A percentile compares a stretch with the other conserved stretches of the same genome.
Evolutionary conservation across 345 rosid genomes (phyloP).

Genomic region (Melastoma malabathricum): DNA sequence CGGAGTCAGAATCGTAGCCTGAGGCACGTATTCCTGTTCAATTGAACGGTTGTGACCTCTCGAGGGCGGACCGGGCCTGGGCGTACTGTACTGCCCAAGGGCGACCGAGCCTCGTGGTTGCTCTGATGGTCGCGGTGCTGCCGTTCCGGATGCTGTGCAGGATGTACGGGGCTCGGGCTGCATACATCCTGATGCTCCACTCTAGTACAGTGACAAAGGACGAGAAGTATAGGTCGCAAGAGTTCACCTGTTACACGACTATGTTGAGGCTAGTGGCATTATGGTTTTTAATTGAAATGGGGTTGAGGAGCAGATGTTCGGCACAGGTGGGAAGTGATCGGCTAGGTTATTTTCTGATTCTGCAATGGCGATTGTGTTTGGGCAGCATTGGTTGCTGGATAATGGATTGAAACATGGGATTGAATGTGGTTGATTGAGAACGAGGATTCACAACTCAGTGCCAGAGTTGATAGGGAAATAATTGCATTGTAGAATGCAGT

Average conservation of each 20-base stretch:
- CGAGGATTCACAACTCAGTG: too few species aligned
- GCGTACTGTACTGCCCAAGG: slow-evolving; percentile 73
- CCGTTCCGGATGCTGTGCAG: slow-evolving; percentile 91
- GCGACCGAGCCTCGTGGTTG: slow-evolving; percentile 63
- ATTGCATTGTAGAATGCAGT: too few species aligned
- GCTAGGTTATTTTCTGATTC: too few species aligned
- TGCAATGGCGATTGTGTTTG: too few species aligned
- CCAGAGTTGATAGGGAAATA: too few species aligned
- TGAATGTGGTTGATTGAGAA: too few species aligned
- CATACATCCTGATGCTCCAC: slow-evolving; percentile 92
- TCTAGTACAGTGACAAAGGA: slow-evolving; percentile 69
- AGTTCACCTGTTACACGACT: slow-evolving; percentile 44
- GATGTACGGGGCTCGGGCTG: slow-evolving; percentile 85
- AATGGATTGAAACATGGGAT: too few species aligned
- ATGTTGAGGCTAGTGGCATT: too few species aligned
- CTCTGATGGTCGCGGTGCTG: slow-evolving; percentile 99
- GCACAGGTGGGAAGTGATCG: too few species aligned
- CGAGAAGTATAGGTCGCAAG: slow-evolving; percentile 63
- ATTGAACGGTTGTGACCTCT: slow-evolving; percentile 14
- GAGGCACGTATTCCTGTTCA: background rate
- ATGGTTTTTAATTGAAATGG: too few species aligned
- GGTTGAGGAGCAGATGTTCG: too few species aligned
- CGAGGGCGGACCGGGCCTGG: slow-evolving; percentile 62
- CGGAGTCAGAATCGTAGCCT: slow-evolving; percentile 11
- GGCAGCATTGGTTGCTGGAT: too few species aligned